These are phyloP conservation scores for Aspergillus taichungensis DNA, from an alignment of 495 filamentous ascomycete genomes.

Conservation along the genomic window DNA sequence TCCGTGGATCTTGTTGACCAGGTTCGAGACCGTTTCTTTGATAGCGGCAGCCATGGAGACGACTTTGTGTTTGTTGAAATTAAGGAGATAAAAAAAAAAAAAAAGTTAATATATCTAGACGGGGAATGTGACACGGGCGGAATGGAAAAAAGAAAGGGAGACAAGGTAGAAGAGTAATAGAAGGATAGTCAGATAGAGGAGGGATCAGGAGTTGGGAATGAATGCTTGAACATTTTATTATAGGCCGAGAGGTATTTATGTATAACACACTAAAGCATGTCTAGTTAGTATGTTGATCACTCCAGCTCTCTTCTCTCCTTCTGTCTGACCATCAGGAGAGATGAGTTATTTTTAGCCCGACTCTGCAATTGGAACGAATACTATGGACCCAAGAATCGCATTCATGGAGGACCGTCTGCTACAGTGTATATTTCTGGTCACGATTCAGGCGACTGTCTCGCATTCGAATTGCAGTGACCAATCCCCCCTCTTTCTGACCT, in stretches of 20 bases:
- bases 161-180: background rate
- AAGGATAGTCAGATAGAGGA: background rate
- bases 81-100: slow-evolving; percentile 1
- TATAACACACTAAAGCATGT: no score
- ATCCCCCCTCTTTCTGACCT: background rate
- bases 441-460: background rate
- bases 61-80: background rate
- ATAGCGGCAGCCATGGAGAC: slow-evolving; percentile 34
- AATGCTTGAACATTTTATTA: background rate
- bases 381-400: no score
- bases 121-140: background rate
- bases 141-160: background rate
- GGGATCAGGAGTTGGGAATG: background rate
- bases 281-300: no score
- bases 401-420: no score
- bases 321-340: no score
- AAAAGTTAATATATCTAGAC: slow-evolving; percentile 15
- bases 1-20: slow-evolving; percentile 49
- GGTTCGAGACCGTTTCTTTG: slow-evolving; percentile 46
- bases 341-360: no score
- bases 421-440: no score
- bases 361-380: no score
- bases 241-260: background rate
- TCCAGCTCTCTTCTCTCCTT: no score
- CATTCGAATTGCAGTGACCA: background rate